phyloP scores from a whole-genome alignment of 495 filamentous ascomycete species.

The Penicillium herquei region DNA sequence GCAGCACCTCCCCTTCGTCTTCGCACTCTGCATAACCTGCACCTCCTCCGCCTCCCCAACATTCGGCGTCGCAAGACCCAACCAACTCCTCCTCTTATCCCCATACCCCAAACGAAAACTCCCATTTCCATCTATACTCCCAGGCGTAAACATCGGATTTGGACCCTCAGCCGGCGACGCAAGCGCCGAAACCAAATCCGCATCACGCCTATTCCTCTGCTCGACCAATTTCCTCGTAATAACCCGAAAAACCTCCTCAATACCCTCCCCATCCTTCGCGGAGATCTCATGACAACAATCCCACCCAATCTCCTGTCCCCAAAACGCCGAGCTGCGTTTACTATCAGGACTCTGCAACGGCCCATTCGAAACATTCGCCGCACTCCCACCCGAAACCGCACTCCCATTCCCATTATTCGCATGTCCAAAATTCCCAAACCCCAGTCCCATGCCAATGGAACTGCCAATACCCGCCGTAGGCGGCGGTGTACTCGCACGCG shows the following conservation, averaged over 20 bases:
- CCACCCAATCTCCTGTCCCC: constrained; percentile 91
- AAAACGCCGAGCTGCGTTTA: constrained; percentile 81
- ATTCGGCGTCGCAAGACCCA: constrained; percentile 48
- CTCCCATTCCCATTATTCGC: constrained; percentile 7
- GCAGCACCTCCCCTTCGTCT: constrained; percentile 40
- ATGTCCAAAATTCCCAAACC: not conserved
- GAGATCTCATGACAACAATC: constrained; percentile 96
- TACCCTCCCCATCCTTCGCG: constrained; percentile 90
- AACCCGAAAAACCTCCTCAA: constrained; percentile 95
- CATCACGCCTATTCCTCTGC: constrained; percentile 66
- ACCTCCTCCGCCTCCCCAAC: constrained; percentile 35
- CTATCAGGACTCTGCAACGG: constrained; percentile 64
- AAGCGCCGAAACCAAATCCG: constrained; percentile 51
- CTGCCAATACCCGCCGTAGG: constrained; percentile 48
- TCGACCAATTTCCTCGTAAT: constrained; percentile 94
- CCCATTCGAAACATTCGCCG: constrained; percentile 21
- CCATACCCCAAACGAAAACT: constrained; percentile 47
- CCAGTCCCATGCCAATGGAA: not conserved
- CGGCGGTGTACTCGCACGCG: constrained; percentile 61
- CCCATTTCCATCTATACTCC: constrained; percentile 31
- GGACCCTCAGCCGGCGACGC: constrained; percentile 25
- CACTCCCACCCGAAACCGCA: not conserved
- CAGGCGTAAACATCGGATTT: constrained; percentile 16
- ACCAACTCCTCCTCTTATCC: constrained; percentile 53
- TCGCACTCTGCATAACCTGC: constrained; percentile 19